These are phyloP conservation scores for Chloris gayana DNA, from an alignment of 176 grass and related monocot species.

Conservation along the genomic window DNA sequence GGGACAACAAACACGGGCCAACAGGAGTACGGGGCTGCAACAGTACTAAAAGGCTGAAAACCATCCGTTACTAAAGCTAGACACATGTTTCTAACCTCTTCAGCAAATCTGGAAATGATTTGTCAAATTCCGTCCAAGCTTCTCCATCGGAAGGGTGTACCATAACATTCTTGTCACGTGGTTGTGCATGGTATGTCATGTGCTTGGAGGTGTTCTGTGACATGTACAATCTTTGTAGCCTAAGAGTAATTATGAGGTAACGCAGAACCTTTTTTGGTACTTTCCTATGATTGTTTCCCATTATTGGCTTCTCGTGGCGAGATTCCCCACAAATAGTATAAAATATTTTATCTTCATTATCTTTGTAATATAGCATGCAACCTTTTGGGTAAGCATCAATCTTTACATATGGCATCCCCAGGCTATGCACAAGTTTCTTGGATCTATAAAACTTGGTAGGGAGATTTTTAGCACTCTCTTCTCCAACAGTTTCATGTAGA, in stretches of 20 bases:
- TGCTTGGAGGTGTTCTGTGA: not conserved
- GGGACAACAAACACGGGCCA: too few relatives aligned
- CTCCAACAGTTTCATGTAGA: too few relatives aligned
- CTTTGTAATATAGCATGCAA: not conserved
- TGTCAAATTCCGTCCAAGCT: slow-evolving; percentile 31
- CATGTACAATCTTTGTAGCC: not conserved
- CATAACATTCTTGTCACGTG: not conserved
- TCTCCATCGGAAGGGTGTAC: slow-evolving; percentile 17
- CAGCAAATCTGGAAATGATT: not conserved
- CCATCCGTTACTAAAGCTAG: not conserved
- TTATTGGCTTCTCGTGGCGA: not conserved
- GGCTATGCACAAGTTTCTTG: not conserved
- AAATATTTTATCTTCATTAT: not conserved
- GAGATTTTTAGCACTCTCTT: too few relatives aligned
- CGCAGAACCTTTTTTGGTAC: not conserved
- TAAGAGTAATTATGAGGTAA: not conserved
- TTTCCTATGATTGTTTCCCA: not conserved
- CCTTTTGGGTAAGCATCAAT: not conserved
- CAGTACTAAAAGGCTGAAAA: slow-evolving; percentile 1
- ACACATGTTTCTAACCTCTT: slow-evolving; percentile 2
- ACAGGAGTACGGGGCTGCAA: too few relatives aligned
- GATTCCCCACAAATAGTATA: not conserved
- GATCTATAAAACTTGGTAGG: too few relatives aligned
- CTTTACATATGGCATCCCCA: not conserved
- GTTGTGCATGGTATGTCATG: not conserved